Evolutionary conservation across 345 rosid genomes (phyloP).

Genomic region (Ricinus communis): DNA sequence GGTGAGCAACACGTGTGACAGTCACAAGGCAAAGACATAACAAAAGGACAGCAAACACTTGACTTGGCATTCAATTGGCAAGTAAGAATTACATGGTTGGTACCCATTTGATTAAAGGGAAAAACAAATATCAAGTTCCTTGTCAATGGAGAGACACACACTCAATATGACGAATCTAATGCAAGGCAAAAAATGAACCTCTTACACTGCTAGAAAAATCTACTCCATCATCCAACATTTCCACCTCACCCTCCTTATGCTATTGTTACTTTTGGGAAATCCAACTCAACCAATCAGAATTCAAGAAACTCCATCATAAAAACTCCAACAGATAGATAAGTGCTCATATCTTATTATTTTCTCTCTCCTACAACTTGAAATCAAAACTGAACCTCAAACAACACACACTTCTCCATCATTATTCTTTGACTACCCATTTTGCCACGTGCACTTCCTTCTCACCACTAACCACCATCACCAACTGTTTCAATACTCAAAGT

Average conservation of each 20-base stretch:
- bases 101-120: background rate
- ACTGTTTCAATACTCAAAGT: constrained; percentile 27
- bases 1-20: background rate
- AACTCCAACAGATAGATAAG: constrained; percentile 38
- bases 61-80: no score
- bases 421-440: constrained; percentile 27
- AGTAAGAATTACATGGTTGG: no score
- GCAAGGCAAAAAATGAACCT: background rate
- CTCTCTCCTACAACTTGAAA: constrained; percentile 14
- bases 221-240: constrained; percentile 23
- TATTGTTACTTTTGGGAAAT: constrained; percentile 34
- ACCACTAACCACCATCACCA: constrained; percentile 61
- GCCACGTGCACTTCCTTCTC: constrained; percentile 69
- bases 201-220: constrained; percentile 16
- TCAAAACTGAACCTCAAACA: constrained; percentile 58
- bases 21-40: background rate
- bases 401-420: constrained; percentile 14
- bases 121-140: background rate
- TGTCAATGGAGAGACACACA: background rate
- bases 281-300: constrained; percentile 58
- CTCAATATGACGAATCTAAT: background rate
- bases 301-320: constrained; percentile 40
- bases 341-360: background rate
- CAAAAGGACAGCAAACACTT: background rate
- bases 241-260: constrained; percentile 3